These are phyloP conservation scores for Pythium utonaiense DNA, from an alignment of 352 stramenopile species.

Conservation along the genomic window DNA sequence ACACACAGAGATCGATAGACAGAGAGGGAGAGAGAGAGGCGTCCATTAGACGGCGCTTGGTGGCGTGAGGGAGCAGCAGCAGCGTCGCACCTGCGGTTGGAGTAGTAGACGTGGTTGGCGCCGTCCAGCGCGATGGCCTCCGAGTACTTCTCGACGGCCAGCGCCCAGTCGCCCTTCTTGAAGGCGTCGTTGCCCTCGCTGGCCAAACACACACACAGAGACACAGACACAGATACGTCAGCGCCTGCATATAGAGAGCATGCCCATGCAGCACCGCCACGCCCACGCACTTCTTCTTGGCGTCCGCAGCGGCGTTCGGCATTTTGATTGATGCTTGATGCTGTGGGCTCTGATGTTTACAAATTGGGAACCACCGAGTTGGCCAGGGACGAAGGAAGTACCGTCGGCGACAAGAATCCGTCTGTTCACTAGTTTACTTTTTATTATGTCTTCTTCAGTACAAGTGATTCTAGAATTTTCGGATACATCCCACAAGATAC, in stretches of 20 bases:
- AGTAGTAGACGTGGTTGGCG: constrained; percentile 92
- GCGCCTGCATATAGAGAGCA: not conserved
- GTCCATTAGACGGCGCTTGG: not conserved
- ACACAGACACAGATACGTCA: not conserved
- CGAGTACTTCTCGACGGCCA: constrained; percentile 92
- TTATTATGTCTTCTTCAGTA: not conserved
- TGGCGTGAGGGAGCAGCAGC: too few species aligned
- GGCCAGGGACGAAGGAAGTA: not conserved
- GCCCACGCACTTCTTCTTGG: constrained; percentile 77
- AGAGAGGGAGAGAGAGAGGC: not conserved
- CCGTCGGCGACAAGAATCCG: not conserved
- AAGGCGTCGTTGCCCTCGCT: constrained; percentile 95
- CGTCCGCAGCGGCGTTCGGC: constrained; percentile 69
- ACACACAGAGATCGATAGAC: not conserved
- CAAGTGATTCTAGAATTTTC: not conserved
- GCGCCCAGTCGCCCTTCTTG: constrained; percentile 87
- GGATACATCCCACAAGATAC: too few species aligned
- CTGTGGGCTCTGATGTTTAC: not conserved
- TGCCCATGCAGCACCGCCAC: too few species aligned
- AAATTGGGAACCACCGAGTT: not conserved
- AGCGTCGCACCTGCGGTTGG: constrained; percentile 92
- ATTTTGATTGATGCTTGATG: constrained; percentile 27
- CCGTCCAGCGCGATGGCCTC: constrained; percentile 88
- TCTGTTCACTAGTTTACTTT: not conserved
- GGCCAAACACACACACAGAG: too few species aligned